These are phyloP conservation scores for Kitagawia praeruptora DNA, from an alignment of 129 eudicot species.

Conservation along the genomic window DNA sequence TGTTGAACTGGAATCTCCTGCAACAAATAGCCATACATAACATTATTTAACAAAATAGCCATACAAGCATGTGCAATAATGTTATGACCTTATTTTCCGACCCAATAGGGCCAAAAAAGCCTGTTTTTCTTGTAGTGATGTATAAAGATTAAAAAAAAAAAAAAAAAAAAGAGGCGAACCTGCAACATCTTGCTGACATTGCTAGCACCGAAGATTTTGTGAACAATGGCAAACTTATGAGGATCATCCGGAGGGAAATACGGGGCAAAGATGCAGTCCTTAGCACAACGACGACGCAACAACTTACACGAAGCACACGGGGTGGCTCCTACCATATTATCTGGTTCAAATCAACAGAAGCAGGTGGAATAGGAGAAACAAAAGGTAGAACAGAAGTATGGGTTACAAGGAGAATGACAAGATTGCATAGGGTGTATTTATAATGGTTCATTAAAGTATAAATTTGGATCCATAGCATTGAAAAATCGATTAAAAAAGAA, in stretches of 20 bases:
- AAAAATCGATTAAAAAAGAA: background rate
- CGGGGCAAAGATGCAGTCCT: conserved; percentile 90
- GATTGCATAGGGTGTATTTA: conserved; percentile 39
- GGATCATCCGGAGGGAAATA: conserved; percentile 97
- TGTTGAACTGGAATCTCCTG: conserved; percentile 90
- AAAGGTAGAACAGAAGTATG: conserved; percentile 22
- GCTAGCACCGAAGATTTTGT: conserved; percentile 95
- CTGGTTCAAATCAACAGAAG: background rate
- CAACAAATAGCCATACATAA: background rate
- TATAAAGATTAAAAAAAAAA: background rate
- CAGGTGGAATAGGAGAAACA: background rate
- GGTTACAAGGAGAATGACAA: conserved; percentile 48
- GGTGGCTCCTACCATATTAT: conserved; percentile 71
- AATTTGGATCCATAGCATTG: conserved; percentile 2
- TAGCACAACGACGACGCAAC: conserved; percentile 79
- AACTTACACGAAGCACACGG: conserved; percentile 98
- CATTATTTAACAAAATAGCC: background rate
- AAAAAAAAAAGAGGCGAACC: conserved; percentile 31
- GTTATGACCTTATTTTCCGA: no score
- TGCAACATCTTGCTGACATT: conserved; percentile 98
- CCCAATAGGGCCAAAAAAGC: no score
- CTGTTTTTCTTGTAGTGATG: no score
- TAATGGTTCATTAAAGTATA: conserved; percentile 25
- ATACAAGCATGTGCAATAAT: background rate
- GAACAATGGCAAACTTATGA: conserved; percentile 96